Conservation (phyloP, 1,284 basidiomycete genomes). For the Trichosporon sp. region DNA sequence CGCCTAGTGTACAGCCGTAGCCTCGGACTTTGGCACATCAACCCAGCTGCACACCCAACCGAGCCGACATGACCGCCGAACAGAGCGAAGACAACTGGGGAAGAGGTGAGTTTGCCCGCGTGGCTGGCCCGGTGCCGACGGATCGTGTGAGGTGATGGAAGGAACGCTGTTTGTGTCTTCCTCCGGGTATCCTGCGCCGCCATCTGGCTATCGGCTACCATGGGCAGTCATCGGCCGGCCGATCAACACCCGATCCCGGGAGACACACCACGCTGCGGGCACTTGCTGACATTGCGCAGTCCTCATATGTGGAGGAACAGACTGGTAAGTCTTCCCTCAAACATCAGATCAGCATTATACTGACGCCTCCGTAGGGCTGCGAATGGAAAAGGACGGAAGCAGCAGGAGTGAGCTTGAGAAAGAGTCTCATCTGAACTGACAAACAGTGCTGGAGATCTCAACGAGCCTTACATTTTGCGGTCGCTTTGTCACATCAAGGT, state of each 20-base stretch:
- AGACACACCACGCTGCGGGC: background rate
- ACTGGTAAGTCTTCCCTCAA: background rate
- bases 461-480: slow-evolving; percentile 79
- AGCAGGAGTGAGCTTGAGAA: slow-evolving; percentile 4
- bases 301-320: slow-evolving; percentile 9
- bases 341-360: background rate
- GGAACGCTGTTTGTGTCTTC: background rate
- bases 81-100: background rate
- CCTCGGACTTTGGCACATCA: background rate
- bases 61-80: background rate
- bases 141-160: background rate
- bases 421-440: background rate
- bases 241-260: background rate
- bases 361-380: background rate
- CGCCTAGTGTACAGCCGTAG: background rate
- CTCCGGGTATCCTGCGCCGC: background rate
- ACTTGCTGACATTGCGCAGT: background rate
- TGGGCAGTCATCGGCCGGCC: background rate
- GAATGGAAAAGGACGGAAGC: slow-evolving; percentile 5
- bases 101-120: background rate
- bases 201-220: background rate
- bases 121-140: background rate
- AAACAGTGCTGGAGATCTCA: slow-evolving; percentile 56
- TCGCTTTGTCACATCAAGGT: slow-evolving; percentile 74
- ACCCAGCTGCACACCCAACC: background rate